phyloP scores from a whole-genome alignment of 1,284 basidiomycete genomes.

The Taiwanofungus camphoratus region DNA sequence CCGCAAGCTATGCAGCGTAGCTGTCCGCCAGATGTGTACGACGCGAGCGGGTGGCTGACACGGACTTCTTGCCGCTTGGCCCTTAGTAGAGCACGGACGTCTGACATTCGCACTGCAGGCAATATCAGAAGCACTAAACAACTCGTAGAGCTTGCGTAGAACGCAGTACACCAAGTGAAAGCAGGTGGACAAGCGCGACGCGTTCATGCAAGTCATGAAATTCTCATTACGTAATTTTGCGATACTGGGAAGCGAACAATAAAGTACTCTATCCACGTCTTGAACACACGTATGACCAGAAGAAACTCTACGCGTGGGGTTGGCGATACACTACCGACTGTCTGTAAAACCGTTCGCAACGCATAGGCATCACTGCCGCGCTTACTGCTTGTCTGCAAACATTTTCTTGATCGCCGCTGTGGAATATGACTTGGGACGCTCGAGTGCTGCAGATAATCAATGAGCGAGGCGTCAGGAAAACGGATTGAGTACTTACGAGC shows the following conservation, averaged over 20 bases:
- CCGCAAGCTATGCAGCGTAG: constrained; percentile 67
- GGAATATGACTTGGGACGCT: constrained; percentile 85
- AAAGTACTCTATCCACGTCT: background rate
- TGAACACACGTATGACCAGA: too few species aligned
- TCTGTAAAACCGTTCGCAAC: too few species aligned
- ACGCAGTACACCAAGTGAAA: too few species aligned
- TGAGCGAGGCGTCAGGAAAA: constrained; percentile 2
- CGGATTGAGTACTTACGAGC: constrained; percentile 54
- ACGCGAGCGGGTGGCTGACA: constrained; percentile 65
- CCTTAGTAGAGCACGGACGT: constrained; percentile 69
- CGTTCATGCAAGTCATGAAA: too few species aligned
- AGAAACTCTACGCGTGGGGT: background rate
- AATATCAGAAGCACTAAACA: background rate
- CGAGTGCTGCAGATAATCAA: constrained; percentile 49
- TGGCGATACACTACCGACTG: too few species aligned
- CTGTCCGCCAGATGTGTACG: constrained; percentile 58
- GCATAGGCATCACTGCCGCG: background rate
- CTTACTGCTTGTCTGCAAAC: constrained; percentile 49
- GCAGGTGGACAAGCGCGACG: too few species aligned
- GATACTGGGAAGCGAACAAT: background rate
- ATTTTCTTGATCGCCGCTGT: constrained; percentile 71
- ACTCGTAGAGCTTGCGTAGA: background rate
- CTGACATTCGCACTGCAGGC: constrained; percentile 26
- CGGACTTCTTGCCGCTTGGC: constrained; percentile 70
- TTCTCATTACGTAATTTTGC: background rate